Percentiles rank a stretch among this genome's conserved stretches.
phyloP scores from a whole-genome alignment of 1,284 basidiomycete genomes.

The Prillingera fragicola region DNA sequence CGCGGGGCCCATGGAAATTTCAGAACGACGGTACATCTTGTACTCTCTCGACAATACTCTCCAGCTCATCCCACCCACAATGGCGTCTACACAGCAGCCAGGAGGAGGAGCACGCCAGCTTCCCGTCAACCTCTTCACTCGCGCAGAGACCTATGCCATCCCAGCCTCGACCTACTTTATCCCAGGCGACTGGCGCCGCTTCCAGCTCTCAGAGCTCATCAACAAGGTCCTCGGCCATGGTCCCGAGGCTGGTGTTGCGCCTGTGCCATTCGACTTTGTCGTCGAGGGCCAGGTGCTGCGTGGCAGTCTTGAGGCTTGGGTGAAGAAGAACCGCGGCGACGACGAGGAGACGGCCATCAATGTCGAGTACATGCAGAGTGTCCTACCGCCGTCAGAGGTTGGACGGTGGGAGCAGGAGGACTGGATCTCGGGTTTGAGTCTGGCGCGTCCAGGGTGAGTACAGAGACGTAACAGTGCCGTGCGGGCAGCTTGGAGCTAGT shows the following conservation, averaged over 20 bases:
- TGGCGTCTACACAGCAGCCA: neutral
- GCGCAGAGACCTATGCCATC: constrained; percentile 66
- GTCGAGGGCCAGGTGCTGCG: constrained; percentile 75
- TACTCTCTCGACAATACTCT: neutral
- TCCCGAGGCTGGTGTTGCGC: constrained; percentile 46
- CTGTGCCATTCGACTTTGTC: constrained; percentile 92
- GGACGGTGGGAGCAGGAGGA: constrained; percentile 81
- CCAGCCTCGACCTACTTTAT: constrained; percentile 92
- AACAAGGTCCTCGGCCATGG: constrained; percentile 80
- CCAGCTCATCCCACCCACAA: neutral
- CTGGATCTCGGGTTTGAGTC: constrained; percentile 83
- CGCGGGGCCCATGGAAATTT: no score
- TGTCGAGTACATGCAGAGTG: constrained; percentile 88
- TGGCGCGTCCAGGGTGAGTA: constrained; percentile 62
- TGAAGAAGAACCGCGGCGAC: constrained; percentile 62
- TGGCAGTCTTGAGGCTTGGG: constrained; percentile 70
- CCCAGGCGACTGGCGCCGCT: constrained; percentile 81
- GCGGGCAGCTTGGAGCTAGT: neutral
- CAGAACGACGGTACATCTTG: neutral
- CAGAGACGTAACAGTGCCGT: neutral
- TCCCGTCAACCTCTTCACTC: constrained; percentile 75
- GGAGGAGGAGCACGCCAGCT: constrained; percentile 29
- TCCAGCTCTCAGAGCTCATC: constrained; percentile 94
- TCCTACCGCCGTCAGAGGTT: constrained; percentile 81
- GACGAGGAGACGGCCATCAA: constrained; percentile 74